Base-by-base conservation (phyloP, 192 early-diverging fungal species). In the Coemansia erecta region DNA sequence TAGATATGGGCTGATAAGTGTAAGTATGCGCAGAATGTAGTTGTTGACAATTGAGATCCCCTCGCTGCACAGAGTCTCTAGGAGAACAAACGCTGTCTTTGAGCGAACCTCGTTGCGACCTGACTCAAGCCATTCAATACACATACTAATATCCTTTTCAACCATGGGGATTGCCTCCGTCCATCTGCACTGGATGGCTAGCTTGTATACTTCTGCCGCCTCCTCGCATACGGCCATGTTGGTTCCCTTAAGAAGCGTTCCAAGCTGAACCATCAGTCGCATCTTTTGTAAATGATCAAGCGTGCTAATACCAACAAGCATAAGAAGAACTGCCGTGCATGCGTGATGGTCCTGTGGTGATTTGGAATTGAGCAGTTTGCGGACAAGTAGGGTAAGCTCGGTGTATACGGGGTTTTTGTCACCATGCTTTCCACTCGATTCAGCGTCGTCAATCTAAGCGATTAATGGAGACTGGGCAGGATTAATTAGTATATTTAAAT, bases 11-110 rank as follows among this genome's bases (percentile, higher is more conserved):
- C 90, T 95, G n/a, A 97, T 82, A 17, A 85, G 60, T 18, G 93
- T 92, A n/a, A 98, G 67, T 35, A 96, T 92, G 44, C 85, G 89
- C 4, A 83, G 77, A 8, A 95, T 89, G 64, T 89, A 90, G 3
- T 82, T 70, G 55, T 88, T 95, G n/a, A 97, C 84, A 18, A 93
- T 73, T 40, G 91, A 90, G 8, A 90, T 90, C 0, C 63, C 42
- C 18, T 58, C 35, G 0, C 43, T 53, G 60, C 59, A 72, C 6
- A 60, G 56, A 4, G 50, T 60, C 23, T 72, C 55, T n/a, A 72
- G 35, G 33, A 72, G 33, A 2, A 56, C 53, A 31, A 72, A 44
- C 14, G 70, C 70, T 1, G 64, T 72, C 54, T 62, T 61, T 22
- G 50, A 40, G 1, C 64, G 54, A 4, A 66, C 63, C 15, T 65